A percentile compares a stretch with the other conserved stretches of the same genome.
Conservation (phyloP, 768 basidiomycete genomes). For the Omphalotus guepiniiformis region DNA sequence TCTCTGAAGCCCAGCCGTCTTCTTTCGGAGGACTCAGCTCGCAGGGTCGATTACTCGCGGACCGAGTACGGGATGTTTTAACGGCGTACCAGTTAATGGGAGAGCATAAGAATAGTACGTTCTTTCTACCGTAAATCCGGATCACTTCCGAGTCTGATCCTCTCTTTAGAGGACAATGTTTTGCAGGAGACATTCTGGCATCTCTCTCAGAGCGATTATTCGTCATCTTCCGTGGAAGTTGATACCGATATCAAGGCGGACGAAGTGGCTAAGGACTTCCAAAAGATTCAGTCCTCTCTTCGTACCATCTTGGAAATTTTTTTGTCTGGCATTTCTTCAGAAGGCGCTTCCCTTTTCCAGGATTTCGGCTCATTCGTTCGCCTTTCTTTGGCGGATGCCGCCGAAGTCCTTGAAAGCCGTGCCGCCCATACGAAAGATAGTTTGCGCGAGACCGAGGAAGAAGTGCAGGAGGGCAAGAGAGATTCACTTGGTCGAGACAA, state of each 20-base stretch:
- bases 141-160: background rate
- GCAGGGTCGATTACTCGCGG: conserved; percentile 50
- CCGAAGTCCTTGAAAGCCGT: conserved; percentile 50
- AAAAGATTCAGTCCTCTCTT: conserved; percentile 45
- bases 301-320: conserved; percentile 47
- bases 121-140: background rate
- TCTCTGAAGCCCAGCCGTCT: conserved; percentile 40
- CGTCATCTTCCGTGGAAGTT: conserved; percentile 28
- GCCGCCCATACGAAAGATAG: conserved; percentile 49
- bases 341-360: conserved; percentile 48
- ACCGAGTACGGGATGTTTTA: conserved; percentile 48
- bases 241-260: conserved; percentile 28
- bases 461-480: conserved; percentile 57
- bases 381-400: conserved; percentile 61
- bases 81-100: conserved; percentile 53
- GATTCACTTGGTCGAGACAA: conserved; percentile 53
- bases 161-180: conserved; percentile 51
- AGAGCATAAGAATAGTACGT: conserved; percentile 52
- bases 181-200: conserved; percentile 68
- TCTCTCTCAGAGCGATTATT: conserved; percentile 50
- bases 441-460: conserved; percentile 51
- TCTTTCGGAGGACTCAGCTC: conserved; percentile 50
- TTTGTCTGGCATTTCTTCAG: conserved; percentile 49
- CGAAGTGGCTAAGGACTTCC: conserved; percentile 45
- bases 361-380: conserved; percentile 66